These are phyloP conservation scores for Candida sp. DNA, from an alignment of 1,139 yeast species.

Conservation along the genomic window DNA sequence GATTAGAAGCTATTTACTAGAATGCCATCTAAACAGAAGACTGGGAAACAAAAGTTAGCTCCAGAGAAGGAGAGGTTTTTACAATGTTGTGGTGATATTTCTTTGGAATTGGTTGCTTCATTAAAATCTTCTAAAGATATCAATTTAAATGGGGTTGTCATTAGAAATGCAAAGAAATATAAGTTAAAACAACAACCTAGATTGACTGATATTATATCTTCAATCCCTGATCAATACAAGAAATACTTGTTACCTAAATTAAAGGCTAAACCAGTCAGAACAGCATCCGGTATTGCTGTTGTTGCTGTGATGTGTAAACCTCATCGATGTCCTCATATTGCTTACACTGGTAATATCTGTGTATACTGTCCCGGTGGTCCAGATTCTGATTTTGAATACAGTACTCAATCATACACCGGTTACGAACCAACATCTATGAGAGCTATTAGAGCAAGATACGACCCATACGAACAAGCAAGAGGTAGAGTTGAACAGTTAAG, in stretches of 20 bases:
- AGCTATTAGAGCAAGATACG: conserved; percentile 96
- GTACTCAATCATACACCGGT: conserved; percentile 98
- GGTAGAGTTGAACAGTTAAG: conserved; percentile 96
- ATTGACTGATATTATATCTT: conserved; percentile 87
- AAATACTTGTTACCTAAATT: conserved; percentile 88
- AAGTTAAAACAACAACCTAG: conserved; percentile 92
- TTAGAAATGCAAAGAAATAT: conserved; percentile 83
- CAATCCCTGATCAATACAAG: conserved; percentile 95
- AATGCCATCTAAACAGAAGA: conserved; percentile 30
- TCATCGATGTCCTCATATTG: conserved; percentile 98
- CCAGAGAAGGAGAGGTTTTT: conserved; percentile 92
- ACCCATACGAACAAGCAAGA: conserved; percentile 98
- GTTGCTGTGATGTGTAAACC: conserved; percentile 99
- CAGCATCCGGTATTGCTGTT: conserved; percentile 98
- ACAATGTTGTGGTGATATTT: conserved; percentile 91
- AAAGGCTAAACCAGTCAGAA: conserved; percentile 97
- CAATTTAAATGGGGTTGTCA: conserved; percentile 86
- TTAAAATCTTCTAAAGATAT: conserved; percentile 74
- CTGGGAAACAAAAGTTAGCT: conserved; percentile 55
- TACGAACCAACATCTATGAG: conserved; percentile 99
- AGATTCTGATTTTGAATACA: conserved; percentile 95
- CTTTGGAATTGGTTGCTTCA: conserved; percentile 81
- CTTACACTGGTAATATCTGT: conserved; percentile 97
- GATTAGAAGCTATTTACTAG: neutral
- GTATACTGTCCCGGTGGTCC: conserved; percentile 99